Percentiles rank a stretch among this genome's conserved stretches.
These are phyloP conservation scores for Phylloporus sp. DNA, from an alignment of 1,284 basidiomycete species.

Conservation along the genomic window DNA sequence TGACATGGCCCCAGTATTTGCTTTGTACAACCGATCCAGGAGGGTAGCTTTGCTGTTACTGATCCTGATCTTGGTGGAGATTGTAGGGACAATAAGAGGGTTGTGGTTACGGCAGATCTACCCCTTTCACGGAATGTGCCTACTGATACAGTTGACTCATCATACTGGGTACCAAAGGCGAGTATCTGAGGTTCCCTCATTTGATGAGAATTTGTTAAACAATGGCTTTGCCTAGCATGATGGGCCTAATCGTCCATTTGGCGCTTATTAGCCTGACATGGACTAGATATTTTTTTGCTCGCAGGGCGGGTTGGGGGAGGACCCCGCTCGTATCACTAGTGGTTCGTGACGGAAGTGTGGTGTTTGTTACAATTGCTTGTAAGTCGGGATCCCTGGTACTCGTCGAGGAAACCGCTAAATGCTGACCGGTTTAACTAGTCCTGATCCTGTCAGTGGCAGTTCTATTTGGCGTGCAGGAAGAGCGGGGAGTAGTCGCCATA, in stretches of 20 bases:
- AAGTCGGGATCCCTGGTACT: not conserved
- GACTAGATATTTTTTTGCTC: constrained; percentile 22
- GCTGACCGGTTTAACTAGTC: constrained; percentile 17
- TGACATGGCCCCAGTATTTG: constrained; percentile 16
- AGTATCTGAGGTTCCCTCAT: not conserved
- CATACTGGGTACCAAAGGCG: constrained; percentile 11
- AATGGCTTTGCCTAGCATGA: constrained; percentile 9
- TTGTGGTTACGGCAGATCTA: not conserved
- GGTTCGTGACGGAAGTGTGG: constrained; percentile 19
- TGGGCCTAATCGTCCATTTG: constrained; percentile 23
- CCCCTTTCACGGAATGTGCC: constrained; percentile 11
- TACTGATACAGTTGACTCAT: constrained; percentile 3
- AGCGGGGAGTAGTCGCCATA: constrained; percentile 9
- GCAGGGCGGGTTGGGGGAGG: constrained; percentile 19
- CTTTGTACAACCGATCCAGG: constrained; percentile 27
- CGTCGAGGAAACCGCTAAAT: not conserved
- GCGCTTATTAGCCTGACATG: constrained; percentile 19
- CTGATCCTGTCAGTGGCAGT: constrained; percentile 10
- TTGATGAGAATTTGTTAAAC: not conserved
- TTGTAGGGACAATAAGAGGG: not conserved
- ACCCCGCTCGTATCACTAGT: constrained; percentile 25
- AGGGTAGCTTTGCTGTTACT: constrained; percentile 12
- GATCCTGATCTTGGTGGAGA: constrained; percentile 18
- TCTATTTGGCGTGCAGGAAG: constrained; percentile 9
- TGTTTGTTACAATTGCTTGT: constrained; percentile 16